phyloP scores from a whole-genome alignment of 2,329 filamentous ascomycete species.

The Talaromyces sp. region DNA sequence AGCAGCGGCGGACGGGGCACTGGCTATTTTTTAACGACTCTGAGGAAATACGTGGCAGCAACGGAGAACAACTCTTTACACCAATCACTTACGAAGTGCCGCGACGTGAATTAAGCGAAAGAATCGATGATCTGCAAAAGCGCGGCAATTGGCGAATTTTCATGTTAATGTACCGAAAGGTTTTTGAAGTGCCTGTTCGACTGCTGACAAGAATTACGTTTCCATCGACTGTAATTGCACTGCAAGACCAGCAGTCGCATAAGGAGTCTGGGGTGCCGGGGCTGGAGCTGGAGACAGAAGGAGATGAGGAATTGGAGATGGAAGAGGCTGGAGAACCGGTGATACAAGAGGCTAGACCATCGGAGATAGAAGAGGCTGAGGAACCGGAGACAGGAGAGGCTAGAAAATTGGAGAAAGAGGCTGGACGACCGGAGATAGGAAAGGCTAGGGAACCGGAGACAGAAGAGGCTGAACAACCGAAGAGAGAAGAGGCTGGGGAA shows the following conservation, averaged over 20 bases:
- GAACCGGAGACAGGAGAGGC: background rate
- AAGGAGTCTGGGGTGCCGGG: background rate
- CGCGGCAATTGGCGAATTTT: background rate
- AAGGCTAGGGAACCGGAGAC: background rate
- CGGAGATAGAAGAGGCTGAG: background rate
- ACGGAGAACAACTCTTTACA: background rate
- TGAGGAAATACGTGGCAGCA: background rate
- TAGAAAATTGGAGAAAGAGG: too few species aligned
- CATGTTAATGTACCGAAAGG: slow-evolving; percentile 8
- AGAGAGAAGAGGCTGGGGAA: background rate
- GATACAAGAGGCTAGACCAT: background rate
- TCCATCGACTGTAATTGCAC: background rate
- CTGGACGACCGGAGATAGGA: too few species aligned
- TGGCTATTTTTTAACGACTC: slow-evolving; percentile 1
- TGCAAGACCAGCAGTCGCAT: background rate
- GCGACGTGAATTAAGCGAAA: background rate
- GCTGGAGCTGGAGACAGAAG: background rate
- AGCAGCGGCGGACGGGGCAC: slow-evolving; percentile 18
- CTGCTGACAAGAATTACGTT: background rate
- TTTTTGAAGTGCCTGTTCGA: background rate
- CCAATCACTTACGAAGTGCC: background rate
- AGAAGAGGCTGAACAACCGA: background rate
- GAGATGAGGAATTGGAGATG: background rate
- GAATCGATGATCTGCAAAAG: background rate
- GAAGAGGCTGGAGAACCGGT: background rate